Evolutionary conservation across 2,329 filamentous ascomycete species (phyloP), one percentile per base, ranked within the genome.

Genomic region (Cephalotrichum gorgonifer): DNA sequence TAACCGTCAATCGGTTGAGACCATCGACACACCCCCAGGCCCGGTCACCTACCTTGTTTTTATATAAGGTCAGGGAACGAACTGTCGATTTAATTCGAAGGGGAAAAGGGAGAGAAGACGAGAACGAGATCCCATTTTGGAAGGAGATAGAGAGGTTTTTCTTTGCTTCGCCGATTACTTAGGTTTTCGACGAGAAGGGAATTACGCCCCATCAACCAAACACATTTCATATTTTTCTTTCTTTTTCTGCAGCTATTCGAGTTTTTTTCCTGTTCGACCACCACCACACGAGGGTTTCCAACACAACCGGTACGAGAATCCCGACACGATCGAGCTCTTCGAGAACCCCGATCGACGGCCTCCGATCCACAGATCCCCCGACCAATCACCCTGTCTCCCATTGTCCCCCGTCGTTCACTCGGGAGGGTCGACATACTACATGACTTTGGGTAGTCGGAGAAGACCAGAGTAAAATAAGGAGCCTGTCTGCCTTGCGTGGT

Each of bases 201-300:
- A 38, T 20, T 20, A 22, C 35, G n/a, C 35, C 17, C 17, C 35
- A 20, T 20, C 12, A n/a, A 20, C 22, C n/a, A 17, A 38, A 17
- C 35, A 39, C n/a, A 17, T 22, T 17, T 38, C 49, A 38, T 6
- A 35, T 17, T 44, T 47, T 49, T 46, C 49, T 51, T 43, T 6
- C 35, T 17, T 44, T 47, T 49, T 46, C 49, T 49, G 35, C 43
- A 44, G 20, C 35, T 30, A 27, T 47, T 48, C 47, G 28, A 49
- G 33, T 50, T 47, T 44, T 41, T 50, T 47, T 50, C 47, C 48
- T 48, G 45, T 54, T 51, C 50, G 50, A 51, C 50, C 46, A 52
- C 50, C 47, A 35, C 52, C 50, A 46, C 48, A 53, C 12, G 15
- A 15, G 15, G 30, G 30, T 4, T 31, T 15, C 30, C 30, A 15